Base-by-base conservation (phyloP, 352 stramenopile species). In the Blastocystis sp. region DNA sequence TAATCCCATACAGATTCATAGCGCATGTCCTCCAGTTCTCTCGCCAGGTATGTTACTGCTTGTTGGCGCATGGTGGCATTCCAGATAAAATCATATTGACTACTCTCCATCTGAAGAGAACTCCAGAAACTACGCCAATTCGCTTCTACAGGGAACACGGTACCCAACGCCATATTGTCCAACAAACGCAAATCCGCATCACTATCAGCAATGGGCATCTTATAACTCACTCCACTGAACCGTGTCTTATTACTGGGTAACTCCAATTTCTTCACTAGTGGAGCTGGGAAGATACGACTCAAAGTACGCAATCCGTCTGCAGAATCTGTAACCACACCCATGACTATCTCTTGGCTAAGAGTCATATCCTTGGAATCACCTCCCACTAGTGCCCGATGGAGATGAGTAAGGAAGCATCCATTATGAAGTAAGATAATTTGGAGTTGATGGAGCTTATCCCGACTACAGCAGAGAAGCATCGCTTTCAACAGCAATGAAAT, bases 91-190 rank as follows among this genome's bases (percentile, higher is more conserved):
- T 53, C 22, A 40, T 81, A 81, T 7, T 30, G 48, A 17, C 11
- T 40, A 19, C 44, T 44, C 40, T 59, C 42, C 6, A 30, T 17
- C 0, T 37, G 48, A 6, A 81, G 70, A 17, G 44, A 24, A 2
- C 7, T 1, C 70, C 70, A 81, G 53, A 81, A 81, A 24, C 70
- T 56, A 1, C 24, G 2, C 70, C 70, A 81, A 24, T 81, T 81
- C 44, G 30, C 53, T 17, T 40, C 48, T 0, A 19, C 17, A 0
- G 40, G 19, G 17, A 81, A 62, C 22, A 62, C 70, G 9, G 42
- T 42, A 7, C 22, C 22, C 40, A 81, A 7, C n/a, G 70, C 70
- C 70, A 81, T 81, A 27, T 59, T 60, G 4, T 81, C 70, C 4
- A n/a, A 1, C 9, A 59, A 7, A 30, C 27, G 22, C 0, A 30